Conservation (phyloP, 805 yeast genomes). For the Starmerella potacharoeniae region DNA sequence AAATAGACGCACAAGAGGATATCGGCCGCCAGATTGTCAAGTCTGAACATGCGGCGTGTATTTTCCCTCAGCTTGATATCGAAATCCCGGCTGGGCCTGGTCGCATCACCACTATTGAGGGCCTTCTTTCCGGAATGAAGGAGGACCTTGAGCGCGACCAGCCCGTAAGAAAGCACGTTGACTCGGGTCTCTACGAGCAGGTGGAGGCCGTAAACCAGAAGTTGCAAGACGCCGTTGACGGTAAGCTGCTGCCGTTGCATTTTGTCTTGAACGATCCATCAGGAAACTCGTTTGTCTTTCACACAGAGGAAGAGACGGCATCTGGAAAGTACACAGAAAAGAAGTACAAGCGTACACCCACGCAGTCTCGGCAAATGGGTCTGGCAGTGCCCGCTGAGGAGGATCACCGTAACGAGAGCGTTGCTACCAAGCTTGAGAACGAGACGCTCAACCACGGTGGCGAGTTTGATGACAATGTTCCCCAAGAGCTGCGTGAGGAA, state of each 20-base stretch:
- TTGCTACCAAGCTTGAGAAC: constrained; percentile 19
- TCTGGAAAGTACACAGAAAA: constrained; percentile 80
- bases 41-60: constrained; percentile 72
- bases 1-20: constrained; percentile 58
- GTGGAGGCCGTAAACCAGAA: constrained; percentile 55
- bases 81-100: constrained; percentile 96
- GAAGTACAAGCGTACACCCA: constrained; percentile 74
- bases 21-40: constrained; percentile 86
- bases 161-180: constrained; percentile 58
- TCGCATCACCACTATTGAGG: constrained; percentile 86
- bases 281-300: constrained; percentile 93
- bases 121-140: constrained; percentile 70
- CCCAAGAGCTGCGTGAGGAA: constrained; percentile 72
- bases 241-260: constrained; percentile 66
- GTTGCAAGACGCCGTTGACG: constrained; percentile 50
- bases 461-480: constrained; percentile 50
- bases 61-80: constrained; percentile 71
- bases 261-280: constrained; percentile 82
- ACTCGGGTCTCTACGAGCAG: constrained; percentile 65
- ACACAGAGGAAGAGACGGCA: constrained; percentile 58
- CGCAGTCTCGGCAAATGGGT: constrained; percentile 78
- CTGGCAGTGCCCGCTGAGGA: constrained; percentile 31
- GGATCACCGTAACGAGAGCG: constrained; percentile 38
- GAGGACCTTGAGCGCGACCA: constrained; percentile 75
- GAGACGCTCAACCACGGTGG: constrained; percentile 39